Conservation (phyloP, 2,329 filamentous ascomycete genomes). For the Cytospora piceae region DNA sequence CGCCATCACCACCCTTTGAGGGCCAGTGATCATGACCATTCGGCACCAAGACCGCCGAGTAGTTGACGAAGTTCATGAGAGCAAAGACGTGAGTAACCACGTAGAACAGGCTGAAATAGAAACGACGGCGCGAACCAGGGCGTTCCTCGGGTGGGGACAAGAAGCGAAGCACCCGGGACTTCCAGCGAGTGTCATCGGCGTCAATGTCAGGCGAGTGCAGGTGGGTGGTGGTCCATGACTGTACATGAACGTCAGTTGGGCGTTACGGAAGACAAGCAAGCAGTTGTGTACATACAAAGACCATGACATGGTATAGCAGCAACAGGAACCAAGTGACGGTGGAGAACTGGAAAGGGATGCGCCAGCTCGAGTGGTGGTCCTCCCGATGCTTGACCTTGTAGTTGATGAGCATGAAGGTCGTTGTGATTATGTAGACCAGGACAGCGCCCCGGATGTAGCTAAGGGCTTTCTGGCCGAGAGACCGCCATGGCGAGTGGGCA, state of each 20-base stretch:
- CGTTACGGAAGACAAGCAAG: neutral
- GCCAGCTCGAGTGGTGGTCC: conserved; percentile 45
- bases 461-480: conserved; percentile 50
- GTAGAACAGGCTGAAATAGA: conserved; percentile 57
- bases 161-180: conserved; percentile 42
- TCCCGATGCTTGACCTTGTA: conserved; percentile 49
- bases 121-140: conserved; percentile 46
- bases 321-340: conserved; percentile 48
- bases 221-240: conserved; percentile 59
- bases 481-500: conserved; percentile 55
- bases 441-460: conserved; percentile 48
- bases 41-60: conserved; percentile 49
- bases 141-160: conserved; percentile 52
- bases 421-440: conserved; percentile 48
- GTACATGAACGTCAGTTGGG: conserved; percentile 10
- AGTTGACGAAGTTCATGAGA: conserved; percentile 55
- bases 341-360: conserved; percentile 54
- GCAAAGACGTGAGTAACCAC: conserved; percentile 49
- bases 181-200: conserved; percentile 42
- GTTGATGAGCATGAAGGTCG: conserved; percentile 47
- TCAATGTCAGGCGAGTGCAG: conserved; percentile 51
- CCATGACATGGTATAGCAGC: conserved; percentile 50
- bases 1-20: conserved; percentile 21
- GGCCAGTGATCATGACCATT: conserved; percentile 43
- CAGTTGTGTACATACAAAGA: conserved; percentile 46